phyloP scores from a whole-genome alignment of 139 green algal species.

The Chlorella sorokiniana region DNA sequence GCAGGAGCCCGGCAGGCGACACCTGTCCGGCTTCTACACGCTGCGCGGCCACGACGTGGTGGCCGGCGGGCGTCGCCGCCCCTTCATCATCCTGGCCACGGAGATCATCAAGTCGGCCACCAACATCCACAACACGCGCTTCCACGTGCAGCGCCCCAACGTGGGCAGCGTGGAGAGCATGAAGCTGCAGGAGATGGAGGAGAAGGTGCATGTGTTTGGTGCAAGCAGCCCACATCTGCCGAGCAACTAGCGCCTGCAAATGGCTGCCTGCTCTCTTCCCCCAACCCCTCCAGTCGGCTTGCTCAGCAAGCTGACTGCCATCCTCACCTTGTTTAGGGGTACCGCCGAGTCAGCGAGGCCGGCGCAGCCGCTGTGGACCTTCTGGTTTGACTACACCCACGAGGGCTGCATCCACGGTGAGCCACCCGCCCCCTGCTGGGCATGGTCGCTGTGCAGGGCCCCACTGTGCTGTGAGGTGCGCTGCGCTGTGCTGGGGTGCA shows the following conservation, averaged over 20 bases:
- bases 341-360: not conserved
- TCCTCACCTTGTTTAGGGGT: not conserved
- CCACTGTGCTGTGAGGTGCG: no score
- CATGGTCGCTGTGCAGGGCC: not conserved
- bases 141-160: conserved; percentile 25
- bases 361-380: conserved; percentile 35
- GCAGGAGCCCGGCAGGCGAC: not conserved
- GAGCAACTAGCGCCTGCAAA: not conserved
- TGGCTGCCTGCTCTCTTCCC: not conserved
- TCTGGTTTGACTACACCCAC: conserved; percentile 35
- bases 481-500: no score
- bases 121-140: conserved; percentile 31
- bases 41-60: conserved; percentile 12
- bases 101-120: conserved; percentile 35
- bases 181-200: not conserved
- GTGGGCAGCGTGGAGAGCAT: not conserved
- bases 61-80: not conserved
- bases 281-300: not conserved
- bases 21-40: conserved; percentile 42
- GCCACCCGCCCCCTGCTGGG: not conserved
- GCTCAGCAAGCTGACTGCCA: not conserved
- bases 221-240: no score
- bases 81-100: conserved; percentile 9
- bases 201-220: not conserved
- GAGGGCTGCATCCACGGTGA: conserved; percentile 35